These are phyloP conservation scores for Plasmopara muralis DNA, from an alignment of 352 stramenopile genomes.

Conservation along the genomic window DNA sequence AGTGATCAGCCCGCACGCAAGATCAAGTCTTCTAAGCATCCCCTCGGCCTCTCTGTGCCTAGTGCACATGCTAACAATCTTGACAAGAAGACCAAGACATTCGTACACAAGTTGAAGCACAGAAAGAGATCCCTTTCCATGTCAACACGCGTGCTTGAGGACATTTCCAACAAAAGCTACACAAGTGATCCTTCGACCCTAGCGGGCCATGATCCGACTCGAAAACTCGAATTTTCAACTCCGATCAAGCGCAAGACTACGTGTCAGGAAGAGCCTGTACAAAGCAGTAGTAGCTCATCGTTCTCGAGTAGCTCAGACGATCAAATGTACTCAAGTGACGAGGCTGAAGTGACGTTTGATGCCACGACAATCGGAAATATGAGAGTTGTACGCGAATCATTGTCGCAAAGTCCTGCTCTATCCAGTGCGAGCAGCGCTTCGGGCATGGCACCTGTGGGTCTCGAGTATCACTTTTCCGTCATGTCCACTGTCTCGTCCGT, in stretches of 20 bases:
- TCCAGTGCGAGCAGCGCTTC: constrained; percentile 37
- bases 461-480: constrained; percentile 60
- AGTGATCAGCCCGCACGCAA: constrained; percentile 31
- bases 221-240: constrained; percentile 47
- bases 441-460: constrained; percentile 23
- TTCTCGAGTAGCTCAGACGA: constrained; percentile 20
- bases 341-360: constrained; percentile 59
- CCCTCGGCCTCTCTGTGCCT: constrained; percentile 8
- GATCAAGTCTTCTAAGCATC: constrained; percentile 29
- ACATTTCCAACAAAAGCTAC: constrained; percentile 34
- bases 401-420: constrained; percentile 33
- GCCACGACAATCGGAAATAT: constrained; percentile 58
- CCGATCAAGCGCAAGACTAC: constrained; percentile 25
- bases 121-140: constrained; percentile 16
- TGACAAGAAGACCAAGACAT: constrained; percentile 20
- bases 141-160: constrained; percentile 21
- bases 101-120: constrained; percentile 9
- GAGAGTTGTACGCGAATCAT: constrained; percentile 41
- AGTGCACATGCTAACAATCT: background rate
- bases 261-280: constrained; percentile 9
- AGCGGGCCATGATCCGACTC: constrained; percentile 19
- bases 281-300: constrained; percentile 15
- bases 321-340: constrained; percentile 37
- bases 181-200: constrained; percentile 1
- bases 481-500: constrained; percentile 72